Percentiles rank a stretch among this genome's conserved stretches.
phyloP scores from a whole-genome alignment of 495 filamentous ascomycete species.

The Daldinia caldariorum region DNA sequence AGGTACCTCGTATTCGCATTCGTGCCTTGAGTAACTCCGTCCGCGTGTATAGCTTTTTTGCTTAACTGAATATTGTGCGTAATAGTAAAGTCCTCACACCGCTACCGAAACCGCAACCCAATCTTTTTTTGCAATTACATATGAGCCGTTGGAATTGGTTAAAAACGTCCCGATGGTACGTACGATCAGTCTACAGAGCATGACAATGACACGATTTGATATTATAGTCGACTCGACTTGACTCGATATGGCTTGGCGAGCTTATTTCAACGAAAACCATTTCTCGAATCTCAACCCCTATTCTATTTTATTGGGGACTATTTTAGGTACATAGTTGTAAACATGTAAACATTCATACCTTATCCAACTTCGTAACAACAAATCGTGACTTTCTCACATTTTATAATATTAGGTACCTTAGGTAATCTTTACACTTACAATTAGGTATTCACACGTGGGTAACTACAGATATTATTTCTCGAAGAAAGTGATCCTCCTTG shows the following conservation, averaged over 20 bases:
- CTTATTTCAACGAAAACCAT: conserved; percentile 16
- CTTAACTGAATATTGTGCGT: background rate
- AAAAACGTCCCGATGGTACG: conserved; percentile 12
- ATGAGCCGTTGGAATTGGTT: conserved; percentile 8
- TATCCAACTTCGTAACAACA: too few relatives aligned
- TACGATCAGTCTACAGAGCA: conserved; percentile 30
- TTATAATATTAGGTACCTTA: too few relatives aligned
- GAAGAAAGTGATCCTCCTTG: too few relatives aligned
- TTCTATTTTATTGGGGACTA: conserved; percentile 1
- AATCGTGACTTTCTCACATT: background rate
- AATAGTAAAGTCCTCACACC: conserved; percentile 21
- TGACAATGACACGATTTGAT: conserved; percentile 42
- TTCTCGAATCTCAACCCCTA: conserved; percentile 15
- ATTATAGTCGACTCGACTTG: conserved; percentile 30
- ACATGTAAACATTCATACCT: background rate
- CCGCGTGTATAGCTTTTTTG: background rate
- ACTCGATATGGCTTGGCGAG: conserved; percentile 29
- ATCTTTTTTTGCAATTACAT: conserved; percentile 20
- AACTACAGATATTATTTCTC: too few relatives aligned
- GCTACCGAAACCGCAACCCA: conserved; percentile 17
- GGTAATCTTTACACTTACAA: too few relatives aligned
- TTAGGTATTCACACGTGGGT: too few relatives aligned
- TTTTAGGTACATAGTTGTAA: background rate
- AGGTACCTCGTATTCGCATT: conserved; percentile 43
- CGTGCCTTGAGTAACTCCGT: background rate